Conservation (phyloP, 345 rosid species). For the Iberis pinnata region DNA sequence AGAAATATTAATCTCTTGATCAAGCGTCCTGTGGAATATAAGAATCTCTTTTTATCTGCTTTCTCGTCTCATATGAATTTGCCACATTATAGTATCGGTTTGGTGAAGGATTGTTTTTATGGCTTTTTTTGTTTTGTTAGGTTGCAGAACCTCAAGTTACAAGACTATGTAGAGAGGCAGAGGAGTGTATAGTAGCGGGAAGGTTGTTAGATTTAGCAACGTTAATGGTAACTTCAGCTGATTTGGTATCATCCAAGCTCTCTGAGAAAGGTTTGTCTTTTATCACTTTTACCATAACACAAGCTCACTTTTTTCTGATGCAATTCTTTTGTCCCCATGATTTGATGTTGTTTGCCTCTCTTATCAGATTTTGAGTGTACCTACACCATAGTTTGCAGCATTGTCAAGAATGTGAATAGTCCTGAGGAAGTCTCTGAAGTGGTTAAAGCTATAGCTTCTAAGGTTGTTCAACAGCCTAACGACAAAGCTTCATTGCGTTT, state of each 20-base stretch:
- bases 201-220: conserved; percentile 80
- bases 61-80: no score
- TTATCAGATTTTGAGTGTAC: conserved; percentile 81
- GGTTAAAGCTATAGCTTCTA: conserved; percentile 61
- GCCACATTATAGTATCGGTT: no score
- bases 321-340: no score
- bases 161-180: conserved; percentile 75
- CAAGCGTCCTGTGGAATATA: no score
- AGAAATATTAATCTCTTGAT: no score
- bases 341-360: conserved; percentile 9
- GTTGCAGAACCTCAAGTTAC: conserved; percentile 66
- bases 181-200: conserved; percentile 47
- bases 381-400: conserved; percentile 89
- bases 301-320: no score
- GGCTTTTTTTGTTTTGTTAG: conserved; percentile 26
- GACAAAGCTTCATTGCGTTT: conserved; percentile 83
- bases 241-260: conserved; percentile 72
- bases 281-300: no score
- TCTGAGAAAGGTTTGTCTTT: conserved; percentile 79
- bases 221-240: conserved; percentile 85
- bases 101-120: no score
- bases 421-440: conserved; percentile 64
- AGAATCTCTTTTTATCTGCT: no score
- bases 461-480: conserved; percentile 68
- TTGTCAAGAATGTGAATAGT: conserved; percentile 54